Evolutionary conservation across 345 rosid genomes (phyloP).

Genomic region (Eucalyptus virginea): DNA sequence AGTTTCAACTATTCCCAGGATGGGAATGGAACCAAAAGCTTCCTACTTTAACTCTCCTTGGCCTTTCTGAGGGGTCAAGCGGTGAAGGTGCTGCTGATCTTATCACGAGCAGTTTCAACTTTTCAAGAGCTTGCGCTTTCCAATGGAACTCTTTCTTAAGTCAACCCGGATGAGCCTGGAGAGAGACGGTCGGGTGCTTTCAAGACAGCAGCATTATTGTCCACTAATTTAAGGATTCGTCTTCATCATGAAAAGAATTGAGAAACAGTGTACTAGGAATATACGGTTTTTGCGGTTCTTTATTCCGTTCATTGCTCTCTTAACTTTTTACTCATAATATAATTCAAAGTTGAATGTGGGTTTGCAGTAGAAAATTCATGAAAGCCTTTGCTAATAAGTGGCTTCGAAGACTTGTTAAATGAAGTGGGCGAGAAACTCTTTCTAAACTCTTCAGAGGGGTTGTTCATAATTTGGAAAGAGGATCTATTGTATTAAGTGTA

Average conservation of each 20-base stretch:
- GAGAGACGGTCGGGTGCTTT: neutral
- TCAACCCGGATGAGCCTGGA: neutral
- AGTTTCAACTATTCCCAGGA: neutral
- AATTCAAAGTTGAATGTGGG: neutral
- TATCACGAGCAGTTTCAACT: neutral
- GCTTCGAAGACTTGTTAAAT: neutral
- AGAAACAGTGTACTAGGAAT: neutral
- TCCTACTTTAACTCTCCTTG: neutral
- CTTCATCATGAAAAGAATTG: neutral
- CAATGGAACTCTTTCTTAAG: neutral
- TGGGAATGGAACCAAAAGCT: neutral
- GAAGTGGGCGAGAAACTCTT: neutral
- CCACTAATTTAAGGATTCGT: neutral
- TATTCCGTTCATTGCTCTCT: neutral
- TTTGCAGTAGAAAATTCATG: neutral
- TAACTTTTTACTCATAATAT: neutral
- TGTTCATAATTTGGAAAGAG: neutral
- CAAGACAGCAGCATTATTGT: neutral
- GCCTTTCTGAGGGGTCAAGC: neutral
- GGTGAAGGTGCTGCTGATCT: neutral
- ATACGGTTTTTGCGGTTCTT: too few species aligned
- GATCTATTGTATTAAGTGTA: neutral
- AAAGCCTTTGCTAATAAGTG: neutral
- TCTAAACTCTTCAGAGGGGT: neutral
- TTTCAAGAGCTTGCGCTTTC: neutral